These are phyloP conservation scores for Daedaleopsis sinensis DNA, from an alignment of 768 basidiomycete genomes.

Conservation along the genomic window DNA sequence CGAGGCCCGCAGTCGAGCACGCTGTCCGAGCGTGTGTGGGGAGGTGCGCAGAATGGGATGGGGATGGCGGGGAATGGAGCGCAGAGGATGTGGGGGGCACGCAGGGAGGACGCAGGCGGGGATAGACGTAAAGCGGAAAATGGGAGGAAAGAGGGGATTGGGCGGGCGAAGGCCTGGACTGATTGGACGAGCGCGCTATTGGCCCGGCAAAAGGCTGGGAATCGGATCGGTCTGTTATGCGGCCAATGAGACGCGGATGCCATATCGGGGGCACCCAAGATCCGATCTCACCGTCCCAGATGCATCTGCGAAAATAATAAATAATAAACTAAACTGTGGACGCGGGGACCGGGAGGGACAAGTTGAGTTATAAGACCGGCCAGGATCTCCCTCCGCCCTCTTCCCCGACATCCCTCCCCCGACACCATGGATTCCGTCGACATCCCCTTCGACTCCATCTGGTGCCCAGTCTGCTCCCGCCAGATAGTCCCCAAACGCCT, in stretches of 20 bases:
- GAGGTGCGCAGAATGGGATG: not conserved
- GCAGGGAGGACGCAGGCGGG: not conserved
- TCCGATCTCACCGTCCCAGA: conserved; percentile 6
- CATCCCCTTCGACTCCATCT: conserved; percentile 60
- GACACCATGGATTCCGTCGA: conserved; percentile 27
- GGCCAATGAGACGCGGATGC: conserved; percentile 21
- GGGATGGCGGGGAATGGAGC: conserved; percentile 1
- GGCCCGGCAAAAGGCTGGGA: conserved; percentile 21
- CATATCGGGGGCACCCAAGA: conserved; percentile 2
- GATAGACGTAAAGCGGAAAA: conserved; percentile 16
- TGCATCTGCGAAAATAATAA: conserved; percentile 5
- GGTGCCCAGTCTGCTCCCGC: conserved; percentile 81
- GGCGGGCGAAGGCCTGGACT: conserved; percentile 11
- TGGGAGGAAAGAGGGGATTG: conserved; percentile 8
- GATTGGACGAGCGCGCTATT: conserved; percentile 20
- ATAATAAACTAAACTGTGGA: conserved; percentile 8
- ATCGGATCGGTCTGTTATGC: conserved; percentile 22
- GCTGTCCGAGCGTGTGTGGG: not conserved
- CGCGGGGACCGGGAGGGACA: conserved; percentile 7
- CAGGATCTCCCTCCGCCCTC: conserved; percentile 19
- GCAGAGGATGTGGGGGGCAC: not conserved
- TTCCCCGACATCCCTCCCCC: conserved; percentile 21
- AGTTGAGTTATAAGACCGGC: conserved; percentile 22
- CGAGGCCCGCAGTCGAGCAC: no score
- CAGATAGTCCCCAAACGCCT: conserved; percentile 81